A percentile compares a stretch with the other conserved stretches of the same genome.
Evolutionary conservation across 768 basidiomycete genomes (phyloP).

Genomic region (Candolleomyces aberdarensis): DNA sequence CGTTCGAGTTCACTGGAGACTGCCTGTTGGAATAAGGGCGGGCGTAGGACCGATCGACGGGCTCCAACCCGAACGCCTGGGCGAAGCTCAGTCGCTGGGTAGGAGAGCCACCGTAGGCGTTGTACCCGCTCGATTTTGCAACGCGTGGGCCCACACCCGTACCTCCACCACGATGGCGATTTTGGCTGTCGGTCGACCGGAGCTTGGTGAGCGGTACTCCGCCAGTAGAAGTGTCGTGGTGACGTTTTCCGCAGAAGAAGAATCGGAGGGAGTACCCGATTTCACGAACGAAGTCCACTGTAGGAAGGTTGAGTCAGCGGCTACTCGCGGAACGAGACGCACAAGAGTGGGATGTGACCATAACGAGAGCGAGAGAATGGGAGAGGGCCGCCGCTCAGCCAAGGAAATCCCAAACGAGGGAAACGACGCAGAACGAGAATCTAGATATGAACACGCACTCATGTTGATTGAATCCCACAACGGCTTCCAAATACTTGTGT

Average conservation of each 20-base stretch:
- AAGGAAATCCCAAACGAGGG: not conserved
- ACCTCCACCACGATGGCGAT: not conserved
- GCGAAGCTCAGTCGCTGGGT: conserved; percentile 27
- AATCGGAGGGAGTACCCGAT: conserved; percentile 61
- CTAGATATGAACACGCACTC: too few species aligned
- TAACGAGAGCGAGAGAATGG: too few species aligned
- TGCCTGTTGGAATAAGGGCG: not conserved
- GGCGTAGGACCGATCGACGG: not conserved
- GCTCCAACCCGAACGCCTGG: conserved; percentile 35
- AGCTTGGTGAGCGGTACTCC: conserved; percentile 7
- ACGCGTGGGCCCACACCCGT: conserved; percentile 2
- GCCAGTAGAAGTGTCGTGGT: conserved; percentile 19
- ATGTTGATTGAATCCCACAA: conserved; percentile 60
- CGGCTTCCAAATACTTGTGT: conserved; percentile 65
- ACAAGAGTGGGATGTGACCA: conserved; percentile 30
- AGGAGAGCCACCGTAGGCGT: not conserved
- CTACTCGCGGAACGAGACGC: not conserved
- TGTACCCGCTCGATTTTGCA: not conserved
- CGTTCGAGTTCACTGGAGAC: not conserved
- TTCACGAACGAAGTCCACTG: conserved; percentile 67
- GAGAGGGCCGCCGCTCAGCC: not conserved
- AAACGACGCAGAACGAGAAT: conserved; percentile 9
- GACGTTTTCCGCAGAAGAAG: conserved; percentile 43
- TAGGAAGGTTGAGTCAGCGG: not conserved
- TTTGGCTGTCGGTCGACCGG: not conserved